phyloP scores from a whole-genome alignment of 768 basidiomycete genomes.

The Rhizopogon vesiculosus region DNA sequence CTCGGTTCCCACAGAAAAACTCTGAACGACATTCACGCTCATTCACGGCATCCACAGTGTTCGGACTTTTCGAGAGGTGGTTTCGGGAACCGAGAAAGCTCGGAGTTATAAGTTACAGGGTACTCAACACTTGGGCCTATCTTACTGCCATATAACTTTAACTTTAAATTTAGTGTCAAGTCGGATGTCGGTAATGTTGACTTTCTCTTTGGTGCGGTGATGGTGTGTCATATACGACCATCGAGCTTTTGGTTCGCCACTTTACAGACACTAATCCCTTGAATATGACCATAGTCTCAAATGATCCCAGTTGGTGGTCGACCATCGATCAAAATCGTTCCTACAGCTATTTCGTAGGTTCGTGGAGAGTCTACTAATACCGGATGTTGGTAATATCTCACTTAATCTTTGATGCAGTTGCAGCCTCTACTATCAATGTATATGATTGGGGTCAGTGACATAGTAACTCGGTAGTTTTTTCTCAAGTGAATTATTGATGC shows the following conservation, averaged over 20 bases:
- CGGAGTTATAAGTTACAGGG: no score
- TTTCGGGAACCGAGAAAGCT: no score
- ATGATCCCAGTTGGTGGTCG: neutral
- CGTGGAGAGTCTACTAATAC: neutral
- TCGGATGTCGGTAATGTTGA: no score
- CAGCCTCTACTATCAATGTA: neutral
- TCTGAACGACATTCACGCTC: no score
- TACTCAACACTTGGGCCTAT: no score
- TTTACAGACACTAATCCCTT: neutral
- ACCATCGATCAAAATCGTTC: neutral
- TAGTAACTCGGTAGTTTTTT: neutral
- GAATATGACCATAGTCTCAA: neutral
- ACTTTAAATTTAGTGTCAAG: no score
- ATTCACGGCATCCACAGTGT: no score
- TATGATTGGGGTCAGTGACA: neutral
- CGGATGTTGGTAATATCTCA: neutral
- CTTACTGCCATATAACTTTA: no score
- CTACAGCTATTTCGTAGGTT: neutral
- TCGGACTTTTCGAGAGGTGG: no score
- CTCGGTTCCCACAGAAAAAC: no score
- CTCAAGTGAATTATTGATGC: neutral
- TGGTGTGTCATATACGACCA: neutral
- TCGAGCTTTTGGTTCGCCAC: neutral
- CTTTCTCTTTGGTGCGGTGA: no score
- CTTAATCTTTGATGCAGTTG: neutral